Conservation (phyloP, 495 filamentous ascomycete genomes). For the Acidiella bohemica region DNA sequence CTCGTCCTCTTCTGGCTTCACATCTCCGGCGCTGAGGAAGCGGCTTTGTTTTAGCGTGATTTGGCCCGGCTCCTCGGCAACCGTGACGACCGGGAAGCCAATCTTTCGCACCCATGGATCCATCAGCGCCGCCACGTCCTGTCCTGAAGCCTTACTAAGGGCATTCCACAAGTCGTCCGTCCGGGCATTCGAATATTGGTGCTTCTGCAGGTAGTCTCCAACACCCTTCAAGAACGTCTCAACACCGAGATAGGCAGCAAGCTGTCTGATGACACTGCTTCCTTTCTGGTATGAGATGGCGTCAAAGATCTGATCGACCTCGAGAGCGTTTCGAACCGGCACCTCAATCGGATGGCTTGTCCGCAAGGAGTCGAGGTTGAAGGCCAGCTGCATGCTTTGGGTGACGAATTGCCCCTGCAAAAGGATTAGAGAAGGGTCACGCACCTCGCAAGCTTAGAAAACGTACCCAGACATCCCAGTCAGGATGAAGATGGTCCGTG, state of each 20-base stretch:
- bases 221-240: constrained; percentile 82
- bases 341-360: constrained; percentile 93
- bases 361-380: constrained; percentile 73
- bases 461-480: constrained; percentile 95
- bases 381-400: constrained; percentile 82
- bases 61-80: constrained; percentile 68
- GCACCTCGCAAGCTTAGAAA: too few species aligned
- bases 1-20: constrained; percentile 67
- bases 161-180: constrained; percentile 86
- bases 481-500: constrained; percentile 82
- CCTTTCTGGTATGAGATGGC: constrained; percentile 92
- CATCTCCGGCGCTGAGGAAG: constrained; percentile 82
- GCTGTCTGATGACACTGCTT: constrained; percentile 87
- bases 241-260: constrained; percentile 71
- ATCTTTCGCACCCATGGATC: constrained; percentile 86
- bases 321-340: constrained; percentile 72
- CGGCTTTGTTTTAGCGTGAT: constrained; percentile 72
- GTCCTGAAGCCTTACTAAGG: constrained; percentile 76
- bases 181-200: constrained; percentile 83
- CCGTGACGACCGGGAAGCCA: constrained; percentile 78
- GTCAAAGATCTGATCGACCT: constrained; percentile 95
- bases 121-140: constrained; percentile 80
- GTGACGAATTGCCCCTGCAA: constrained; percentile 89
- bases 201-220: constrained; percentile 70
- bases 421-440: too few species aligned